A percentile compares a stretch with the other conserved stretches of the same genome.
Evolutionary conservation across 23 red algal genomes (phyloP).

Genomic region (Gracilaria domingensis): DNA sequence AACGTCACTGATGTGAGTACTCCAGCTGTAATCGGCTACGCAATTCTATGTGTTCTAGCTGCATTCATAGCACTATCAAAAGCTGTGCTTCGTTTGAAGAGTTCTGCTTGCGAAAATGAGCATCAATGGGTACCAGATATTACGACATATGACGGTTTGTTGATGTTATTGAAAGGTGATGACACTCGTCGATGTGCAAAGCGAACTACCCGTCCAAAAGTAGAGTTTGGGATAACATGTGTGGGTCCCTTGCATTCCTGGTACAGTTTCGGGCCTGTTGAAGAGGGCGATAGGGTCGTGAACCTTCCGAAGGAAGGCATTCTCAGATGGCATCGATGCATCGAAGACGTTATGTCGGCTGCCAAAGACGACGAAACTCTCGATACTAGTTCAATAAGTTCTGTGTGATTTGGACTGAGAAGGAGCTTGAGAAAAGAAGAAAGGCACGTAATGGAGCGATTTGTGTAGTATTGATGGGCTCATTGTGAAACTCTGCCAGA

Average conservation of each 20-base stretch:
- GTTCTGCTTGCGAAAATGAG: neutral
- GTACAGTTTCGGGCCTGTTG: neutral
- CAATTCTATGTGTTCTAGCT: neutral
- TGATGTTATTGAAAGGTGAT: neutral
- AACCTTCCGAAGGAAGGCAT: neutral
- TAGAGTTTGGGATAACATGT: neutral
- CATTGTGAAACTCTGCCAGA: no score
- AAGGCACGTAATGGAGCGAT: no score
- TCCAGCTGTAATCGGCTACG: neutral
- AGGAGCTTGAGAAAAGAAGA: no score
- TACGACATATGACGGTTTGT: neutral
- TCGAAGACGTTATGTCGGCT: neutral
- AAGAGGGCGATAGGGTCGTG: neutral
- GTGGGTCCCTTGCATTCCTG: neutral
- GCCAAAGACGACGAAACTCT: slow-evolving; percentile 4
- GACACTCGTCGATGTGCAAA: neutral
- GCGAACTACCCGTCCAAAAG: neutral
- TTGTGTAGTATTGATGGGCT: no score
- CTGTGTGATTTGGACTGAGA: neutral
- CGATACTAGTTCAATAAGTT: neutral
- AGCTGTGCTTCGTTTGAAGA: neutral
- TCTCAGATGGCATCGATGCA: neutral
- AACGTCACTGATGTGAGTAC: slow-evolving; percentile 8
- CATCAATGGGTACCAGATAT: neutral
- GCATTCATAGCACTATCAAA: neutral